phyloP scores from a whole-genome alignment of 2,329 filamentous ascomycete genomes.

The Colletotrichum tofieldiae region DNA sequence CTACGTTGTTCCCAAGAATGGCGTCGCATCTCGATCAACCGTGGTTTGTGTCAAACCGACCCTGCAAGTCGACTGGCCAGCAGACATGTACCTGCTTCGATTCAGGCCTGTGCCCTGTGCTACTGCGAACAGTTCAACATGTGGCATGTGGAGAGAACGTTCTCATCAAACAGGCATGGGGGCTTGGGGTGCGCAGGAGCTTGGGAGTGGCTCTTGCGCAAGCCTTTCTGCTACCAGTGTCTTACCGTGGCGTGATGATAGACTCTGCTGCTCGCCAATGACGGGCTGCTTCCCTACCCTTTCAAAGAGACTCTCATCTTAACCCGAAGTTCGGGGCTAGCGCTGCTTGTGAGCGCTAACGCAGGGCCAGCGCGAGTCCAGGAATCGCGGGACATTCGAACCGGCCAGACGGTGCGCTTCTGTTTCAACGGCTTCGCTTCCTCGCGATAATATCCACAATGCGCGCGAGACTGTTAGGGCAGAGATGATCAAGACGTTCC shows the following conservation, averaged over 20 bases:
- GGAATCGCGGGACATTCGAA: constrained; percentile 29
- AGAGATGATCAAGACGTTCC: not conserved
- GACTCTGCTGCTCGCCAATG: constrained; percentile 23
- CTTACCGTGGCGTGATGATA: constrained; percentile 38
- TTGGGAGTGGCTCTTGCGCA: constrained; percentile 31
- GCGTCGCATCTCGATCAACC: not conserved
- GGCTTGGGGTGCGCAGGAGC: constrained; percentile 8
- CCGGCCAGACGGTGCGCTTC: constrained; percentile 37
- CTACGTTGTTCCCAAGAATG: constrained; percentile 11
- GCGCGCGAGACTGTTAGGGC: not conserved
- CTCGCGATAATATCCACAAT: constrained; percentile 16
- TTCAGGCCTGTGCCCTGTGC: constrained; percentile 19
- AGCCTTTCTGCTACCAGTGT: constrained; percentile 25
- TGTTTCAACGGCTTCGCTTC: constrained; percentile 38
- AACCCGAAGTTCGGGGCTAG: constrained; percentile 25
- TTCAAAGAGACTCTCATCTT: constrained; percentile 28
- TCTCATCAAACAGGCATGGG: constrained; percentile 34
- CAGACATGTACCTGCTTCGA: constrained; percentile 23
- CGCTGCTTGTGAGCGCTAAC: constrained; percentile 27
- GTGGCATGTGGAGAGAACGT: constrained; percentile 32
- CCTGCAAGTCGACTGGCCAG: constrained; percentile 10
- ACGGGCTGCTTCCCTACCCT: constrained; percentile 3
- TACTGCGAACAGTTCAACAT: constrained; percentile 19
- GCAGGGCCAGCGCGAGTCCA: constrained; percentile 23
- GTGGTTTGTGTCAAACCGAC: not conserved